phyloP scores from a whole-genome alignment of 306 rosid species.

The Pueraria montana region DNA sequence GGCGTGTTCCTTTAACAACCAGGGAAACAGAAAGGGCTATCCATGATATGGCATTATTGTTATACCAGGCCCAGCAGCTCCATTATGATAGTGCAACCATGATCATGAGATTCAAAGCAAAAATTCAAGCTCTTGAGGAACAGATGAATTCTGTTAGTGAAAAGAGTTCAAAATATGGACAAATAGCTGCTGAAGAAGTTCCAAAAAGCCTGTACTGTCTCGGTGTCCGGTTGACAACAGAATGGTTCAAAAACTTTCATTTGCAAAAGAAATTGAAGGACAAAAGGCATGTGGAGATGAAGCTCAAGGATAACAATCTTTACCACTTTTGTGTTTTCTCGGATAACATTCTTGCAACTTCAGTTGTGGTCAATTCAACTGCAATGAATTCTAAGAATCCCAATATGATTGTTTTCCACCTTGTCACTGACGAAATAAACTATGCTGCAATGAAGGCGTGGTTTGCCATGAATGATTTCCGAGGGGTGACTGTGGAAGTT shows the following conservation, averaged over 20 bases:
- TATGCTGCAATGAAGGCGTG: slow-evolving; percentile 90
- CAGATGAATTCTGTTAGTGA: slow-evolving; percentile 80
- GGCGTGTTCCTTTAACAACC: slow-evolving; percentile 72
- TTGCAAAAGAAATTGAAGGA: slow-evolving; percentile 68
- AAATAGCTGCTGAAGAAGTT: slow-evolving; percentile 94
- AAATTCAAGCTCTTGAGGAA: slow-evolving; percentile 84
- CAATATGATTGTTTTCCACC: slow-evolving; percentile 79
- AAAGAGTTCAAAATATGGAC: slow-evolving; percentile 90
- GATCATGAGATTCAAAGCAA: slow-evolving; percentile 93
- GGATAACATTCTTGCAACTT: slow-evolving; percentile 88
- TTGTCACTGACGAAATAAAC: slow-evolving; percentile 88
- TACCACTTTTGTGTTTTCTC: slow-evolving; percentile 89
- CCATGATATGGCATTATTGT: slow-evolving; percentile 78
- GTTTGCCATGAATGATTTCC: slow-evolving; percentile 75
- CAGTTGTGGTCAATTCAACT: slow-evolving; percentile 91
- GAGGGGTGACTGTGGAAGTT: slow-evolving; percentile 80
- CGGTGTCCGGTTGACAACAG: slow-evolving; percentile 82
- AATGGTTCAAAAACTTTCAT: slow-evolving; percentile 72
- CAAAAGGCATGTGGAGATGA: slow-evolving; percentile 67
- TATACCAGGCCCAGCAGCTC: slow-evolving; percentile 88
- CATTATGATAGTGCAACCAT: slow-evolving; percentile 92
- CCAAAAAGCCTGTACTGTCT: slow-evolving; percentile 90
- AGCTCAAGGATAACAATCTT: slow-evolving; percentile 73
- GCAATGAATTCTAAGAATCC: slow-evolving; percentile 73
- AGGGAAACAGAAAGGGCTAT: slow-evolving; percentile 76